Percentiles rank a stretch among this genome's conserved stretches.
Conservation (phyloP, 129 eudicot species). For the Chrysanthemum makinoi region DNA sequence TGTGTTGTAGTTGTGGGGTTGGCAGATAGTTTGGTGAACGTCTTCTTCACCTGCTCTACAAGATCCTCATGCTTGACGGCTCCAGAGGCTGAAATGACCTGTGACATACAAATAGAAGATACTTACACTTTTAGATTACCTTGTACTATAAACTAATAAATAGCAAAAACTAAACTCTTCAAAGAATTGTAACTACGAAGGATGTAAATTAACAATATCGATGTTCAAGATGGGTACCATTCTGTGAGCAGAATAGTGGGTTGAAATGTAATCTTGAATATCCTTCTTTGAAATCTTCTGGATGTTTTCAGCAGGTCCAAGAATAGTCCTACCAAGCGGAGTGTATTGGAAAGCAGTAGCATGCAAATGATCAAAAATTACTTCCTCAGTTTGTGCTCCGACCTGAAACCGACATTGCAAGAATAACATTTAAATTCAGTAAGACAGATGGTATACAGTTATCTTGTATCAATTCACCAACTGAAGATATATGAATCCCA, state of each 20-base stretch:
- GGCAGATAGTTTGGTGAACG: conserved; percentile 70
- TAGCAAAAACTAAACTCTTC: background rate
- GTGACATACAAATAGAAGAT: conserved; percentile 5
- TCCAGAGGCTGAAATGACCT: conserved; percentile 93
- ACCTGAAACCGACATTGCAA: conserved; percentile 44
- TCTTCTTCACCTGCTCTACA: conserved; percentile 78
- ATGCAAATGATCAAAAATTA: conserved; percentile 90
- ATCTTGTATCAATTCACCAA: background rate
- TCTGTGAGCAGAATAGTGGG: conserved; percentile 93
- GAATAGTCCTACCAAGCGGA: conserved; percentile 91
- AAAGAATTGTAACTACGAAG: background rate
- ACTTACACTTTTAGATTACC: conserved; percentile 1
- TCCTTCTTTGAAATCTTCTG: conserved; percentile 63
- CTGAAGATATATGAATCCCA: background rate
- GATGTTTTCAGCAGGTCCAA: conserved; percentile 88
- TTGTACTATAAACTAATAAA: background rate
- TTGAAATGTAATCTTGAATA: conserved; percentile 71
- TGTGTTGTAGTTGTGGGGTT: conserved; percentile 78
- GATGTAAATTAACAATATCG: background rate
- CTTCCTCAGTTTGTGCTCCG: conserved; percentile 78
- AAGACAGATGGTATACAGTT: background rate
- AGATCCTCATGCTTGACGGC: conserved; percentile 94
- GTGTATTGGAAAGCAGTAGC: conserved; percentile 97
- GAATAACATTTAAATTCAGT: conserved; percentile 13
- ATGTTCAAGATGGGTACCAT: conserved; percentile 51